Conservation (phyloP, 2,329 filamentous ascomycete species). For the Exserohilum rostratum region DNA sequence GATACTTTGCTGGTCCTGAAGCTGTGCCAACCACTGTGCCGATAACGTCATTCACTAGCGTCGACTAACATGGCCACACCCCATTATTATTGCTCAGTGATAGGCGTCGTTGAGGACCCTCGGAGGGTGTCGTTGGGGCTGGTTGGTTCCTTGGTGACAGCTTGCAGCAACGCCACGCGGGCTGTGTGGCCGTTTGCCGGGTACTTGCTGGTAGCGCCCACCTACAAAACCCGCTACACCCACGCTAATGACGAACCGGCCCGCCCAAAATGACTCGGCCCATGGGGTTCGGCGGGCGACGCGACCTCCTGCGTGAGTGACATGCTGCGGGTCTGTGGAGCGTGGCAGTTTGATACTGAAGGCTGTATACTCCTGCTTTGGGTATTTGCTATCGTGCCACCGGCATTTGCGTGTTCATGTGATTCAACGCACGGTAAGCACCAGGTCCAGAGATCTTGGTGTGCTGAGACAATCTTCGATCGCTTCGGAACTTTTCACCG, state of each 20-base stretch:
- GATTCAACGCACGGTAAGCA: background rate
- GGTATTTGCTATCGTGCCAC: background rate
- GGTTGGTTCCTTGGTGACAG: conserved; percentile 13
- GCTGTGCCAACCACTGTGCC: conserved; percentile 19
- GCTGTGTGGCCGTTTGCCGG: conserved; percentile 10
- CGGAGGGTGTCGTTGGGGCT: conserved; percentile 2
- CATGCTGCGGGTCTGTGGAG: background rate
- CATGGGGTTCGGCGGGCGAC: background rate
- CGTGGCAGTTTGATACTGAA: background rate
- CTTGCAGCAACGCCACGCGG: conserved; percentile 7
- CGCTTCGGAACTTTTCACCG: background rate
- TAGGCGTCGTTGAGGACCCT: conserved; percentile 8
- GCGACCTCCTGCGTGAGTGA: background rate
- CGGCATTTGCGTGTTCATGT: background rate
- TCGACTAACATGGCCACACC: conserved; percentile 11
- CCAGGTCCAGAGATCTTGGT: background rate
- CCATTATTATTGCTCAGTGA: conserved; percentile 26
- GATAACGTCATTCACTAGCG: conserved; percentile 28
- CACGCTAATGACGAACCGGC: background rate
- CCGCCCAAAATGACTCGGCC: background rate
- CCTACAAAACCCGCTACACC: background rate
- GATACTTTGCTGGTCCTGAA: conserved; percentile 14
- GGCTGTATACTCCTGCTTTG: background rate
- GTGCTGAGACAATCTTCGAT: background rate
- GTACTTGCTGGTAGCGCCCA: background rate